Conservation (phyloP, 352 stramenopile genomes). For the Phytopythium oedochilum region DNA sequence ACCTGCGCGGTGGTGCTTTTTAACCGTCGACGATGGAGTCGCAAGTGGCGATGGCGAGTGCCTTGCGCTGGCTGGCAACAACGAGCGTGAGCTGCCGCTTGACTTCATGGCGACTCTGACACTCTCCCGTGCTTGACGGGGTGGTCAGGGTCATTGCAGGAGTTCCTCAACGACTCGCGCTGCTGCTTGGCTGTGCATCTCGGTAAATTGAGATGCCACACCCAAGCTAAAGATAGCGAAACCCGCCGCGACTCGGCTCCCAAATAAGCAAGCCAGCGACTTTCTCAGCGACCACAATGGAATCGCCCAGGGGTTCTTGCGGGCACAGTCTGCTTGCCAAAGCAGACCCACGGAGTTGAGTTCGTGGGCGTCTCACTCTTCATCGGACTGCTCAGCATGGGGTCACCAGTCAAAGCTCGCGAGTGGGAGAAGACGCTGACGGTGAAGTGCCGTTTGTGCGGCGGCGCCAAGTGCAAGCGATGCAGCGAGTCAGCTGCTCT, state of each 20-base stretch:
- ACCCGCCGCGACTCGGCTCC: background rate
- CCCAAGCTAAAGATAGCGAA: background rate
- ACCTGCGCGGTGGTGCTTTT: constrained; percentile 6
- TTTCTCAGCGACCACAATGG: background rate
- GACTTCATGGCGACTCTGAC: constrained; percentile 2
- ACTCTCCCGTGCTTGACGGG: background rate
- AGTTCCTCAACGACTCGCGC: background rate
- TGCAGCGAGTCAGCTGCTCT: constrained; percentile 79
- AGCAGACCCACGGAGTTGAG: background rate
- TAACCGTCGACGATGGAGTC: background rate
- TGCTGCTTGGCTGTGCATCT: background rate
- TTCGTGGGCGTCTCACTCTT: too few relatives aligned
- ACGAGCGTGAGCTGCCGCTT: constrained; percentile 3
- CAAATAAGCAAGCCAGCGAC: too few relatives aligned
- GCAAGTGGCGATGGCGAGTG: constrained; percentile 1
- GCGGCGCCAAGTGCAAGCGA: constrained; percentile 81
- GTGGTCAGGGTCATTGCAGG: background rate
- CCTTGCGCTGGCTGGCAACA: constrained; percentile 2
- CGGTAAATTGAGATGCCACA: background rate
- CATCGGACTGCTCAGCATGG: constrained; percentile 22
- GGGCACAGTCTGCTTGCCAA: background rate
- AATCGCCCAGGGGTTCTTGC: too few relatives aligned
- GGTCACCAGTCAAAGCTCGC: constrained; percentile 65
- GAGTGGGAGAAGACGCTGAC: constrained; percentile 83
- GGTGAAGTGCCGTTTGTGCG: constrained; percentile 83